Evolutionary conservation across 495 filamentous ascomycete genomes (phyloP), one percentile per base, ranked within the genome.

Genomic region (Podospora comata): DNA sequence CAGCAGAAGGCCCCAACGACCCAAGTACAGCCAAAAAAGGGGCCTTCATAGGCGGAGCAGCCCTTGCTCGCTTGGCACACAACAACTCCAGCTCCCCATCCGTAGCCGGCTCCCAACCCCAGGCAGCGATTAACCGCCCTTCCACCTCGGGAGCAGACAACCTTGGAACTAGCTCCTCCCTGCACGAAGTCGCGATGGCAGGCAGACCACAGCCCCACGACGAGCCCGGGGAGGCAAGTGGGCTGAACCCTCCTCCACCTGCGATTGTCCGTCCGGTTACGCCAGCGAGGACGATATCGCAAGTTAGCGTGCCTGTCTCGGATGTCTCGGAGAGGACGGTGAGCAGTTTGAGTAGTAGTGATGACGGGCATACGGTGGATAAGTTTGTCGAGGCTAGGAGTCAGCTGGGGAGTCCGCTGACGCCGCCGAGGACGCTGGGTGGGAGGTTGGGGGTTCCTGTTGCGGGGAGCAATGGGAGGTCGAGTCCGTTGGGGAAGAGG

Each of bases 131-230:
- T 77, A 79, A 23, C 30, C 64, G 27, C 23, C 28, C 15, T 66
- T 76, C 67, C 75, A 69, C 23, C 80, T 76, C 55, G 76, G 70
- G 26, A 67, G 72, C 39, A 66, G 74, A 76, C 63, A 61, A 77
- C 15, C 79, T 19, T 2, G 23, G 61, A 28, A 19, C 27, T 16
- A 60, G 67, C 56, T 18, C 77, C 6, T 82, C 79, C 64, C 76
- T 82, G 65, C 82, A 81, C 26, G 83, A 85, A 62, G 84, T 86
- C 1, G 83, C 84, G 13, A 71, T 86, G 76, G 85, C 83, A 5
- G 82, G 82, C 1, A 78, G 79, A 9, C 16, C 9, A 26, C 68
- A 68, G 55, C 32, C 9, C 18, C 65, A 66, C 58, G 72, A 72
- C 53, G 69, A 71, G 5, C 32, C 13, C 32, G 27, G 30, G n/a